Base-by-base conservation (phyloP, 106 monocot species). In the Gastrodia elata region DNA sequence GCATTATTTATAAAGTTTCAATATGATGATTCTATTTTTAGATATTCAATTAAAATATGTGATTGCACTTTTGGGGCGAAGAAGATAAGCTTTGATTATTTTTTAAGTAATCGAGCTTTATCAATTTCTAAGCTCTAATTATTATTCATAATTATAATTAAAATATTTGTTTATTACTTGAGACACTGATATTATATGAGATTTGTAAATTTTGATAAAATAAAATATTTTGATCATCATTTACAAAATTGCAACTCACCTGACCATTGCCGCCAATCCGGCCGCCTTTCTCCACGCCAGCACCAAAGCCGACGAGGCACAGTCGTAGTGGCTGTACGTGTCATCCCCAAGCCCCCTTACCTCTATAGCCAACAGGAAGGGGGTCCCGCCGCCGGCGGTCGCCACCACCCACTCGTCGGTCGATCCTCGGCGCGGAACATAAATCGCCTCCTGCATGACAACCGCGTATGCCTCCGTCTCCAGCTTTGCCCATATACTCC, bases 301-400 rank as follows among this genome's bases (percentile, higher is more conserved):
- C 64, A 71, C 26, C 55, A 83, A 39, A 0, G 70, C 69, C 11
- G 27, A 9, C 13, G 39, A 65, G 25, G n/a, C n/a, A 3, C 38
- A 28, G 33, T 71, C 71, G 18, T 49, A 30, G 5, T 16, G 1
- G 42, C 11, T 13, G 9, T 83, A 83, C 83, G 75, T 76, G 7
- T 24, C 32, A 11, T 38, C 4, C 2, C 70, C 83, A 39, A 83
- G 15, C 9, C 38, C 44, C 65, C 65, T 48, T 3, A 78, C 71
- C 58, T 83, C 78, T 2, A 83, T 83, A 9, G 78, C 83, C 6
- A 75, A 78, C 14, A 83, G 40, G 39, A 83, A 83, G 3, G 83
- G 79, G 3, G 44, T 15, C 33, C 76, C 71, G 2, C 57, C 65
- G 8, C 26, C 35, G 4, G 7, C 39, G 6, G 52, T 72, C 75